Base-by-base conservation (phyloP, 495 filamentous ascomycete species). In the Clavariopsis aquatica region DNA sequence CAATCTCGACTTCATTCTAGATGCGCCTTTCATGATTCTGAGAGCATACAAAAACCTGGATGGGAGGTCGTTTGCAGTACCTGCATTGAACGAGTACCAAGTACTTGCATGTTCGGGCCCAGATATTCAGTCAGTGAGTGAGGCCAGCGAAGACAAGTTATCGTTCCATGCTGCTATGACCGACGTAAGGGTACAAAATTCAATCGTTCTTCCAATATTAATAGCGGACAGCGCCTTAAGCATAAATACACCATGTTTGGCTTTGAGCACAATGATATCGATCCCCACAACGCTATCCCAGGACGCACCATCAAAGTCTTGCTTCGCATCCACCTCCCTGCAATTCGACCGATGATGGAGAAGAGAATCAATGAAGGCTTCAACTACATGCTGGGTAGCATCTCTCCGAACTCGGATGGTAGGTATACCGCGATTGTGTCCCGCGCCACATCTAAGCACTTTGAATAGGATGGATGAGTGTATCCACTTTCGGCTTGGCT, bases 161-260 rank as follows among this genome's bases (percentile, higher is more conserved):
- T 49, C 38, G 7, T 61, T 61, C 46, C 58, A 61, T 52, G 46
- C 12, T 10, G 58, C 58, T 13, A 61, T 61, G 58, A 52, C 43
- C 4, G 58, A 61, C 22, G 58, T 61, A 29, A 52, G 46, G 9
- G 28, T 52, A 20, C 15, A 17, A 36, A 12, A 22, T 20, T 12
- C 20, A 29, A 53, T 23, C 22, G 22, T 29, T 17, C 24, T 31
- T 34, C 13, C 27, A 9, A 61, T 20, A 13, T 17, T 52, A 23
- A 61, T 61, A 17, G 17, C 15, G 29, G 13, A 8, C 47, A 61
- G 58, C 12, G 58, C 6, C 45, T 61, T 19, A 5, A 52, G 24
- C 58, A 61, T 52, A 38, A 61, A 9, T 38, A 61, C 27, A 61
- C 58, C 24, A 61, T 61, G 47, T 61, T 9, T n/a, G 47, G 47